Conservation (phyloP, 352 stramenopile genomes). For the Pilasporangium apinafurcum region DNA sequence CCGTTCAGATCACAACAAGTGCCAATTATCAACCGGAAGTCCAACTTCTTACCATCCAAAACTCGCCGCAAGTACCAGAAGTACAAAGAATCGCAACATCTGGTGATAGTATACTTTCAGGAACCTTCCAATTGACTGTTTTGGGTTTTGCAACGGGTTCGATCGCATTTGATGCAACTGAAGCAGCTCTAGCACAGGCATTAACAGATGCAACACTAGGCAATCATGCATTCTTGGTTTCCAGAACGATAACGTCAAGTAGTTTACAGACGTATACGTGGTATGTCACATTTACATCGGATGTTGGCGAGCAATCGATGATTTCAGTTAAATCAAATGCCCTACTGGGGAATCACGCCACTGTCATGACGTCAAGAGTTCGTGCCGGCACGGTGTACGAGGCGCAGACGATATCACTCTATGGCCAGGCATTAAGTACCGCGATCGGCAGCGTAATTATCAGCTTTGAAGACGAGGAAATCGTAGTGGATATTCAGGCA, state of each 20-base stretch:
- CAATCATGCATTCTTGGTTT: slow-evolving; percentile 7
- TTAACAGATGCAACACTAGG: slow-evolving; percentile 7
- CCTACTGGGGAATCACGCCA: slow-evolving; percentile 1
- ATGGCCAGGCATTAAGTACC: slow-evolving; percentile 4
- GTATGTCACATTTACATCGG: slow-evolving; percentile 11
- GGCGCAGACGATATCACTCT: slow-evolving; percentile 11
- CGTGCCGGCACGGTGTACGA: slow-evolving; percentile 12
- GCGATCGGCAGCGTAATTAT: slow-evolving; percentile 3
- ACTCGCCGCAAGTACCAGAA: slow-evolving; percentile 10
- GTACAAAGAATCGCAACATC: slow-evolving; percentile 15
- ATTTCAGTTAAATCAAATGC: slow-evolving; percentile 1
- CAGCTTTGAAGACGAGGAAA: not conserved
- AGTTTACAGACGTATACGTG: slow-evolving; percentile 4
- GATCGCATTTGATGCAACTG: slow-evolving; percentile 6
- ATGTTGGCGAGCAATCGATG: slow-evolving; percentile 1
- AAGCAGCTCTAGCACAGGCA: slow-evolving; percentile 1
- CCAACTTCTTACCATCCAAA: slow-evolving; percentile 10
- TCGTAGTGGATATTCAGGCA: slow-evolving; percentile 8
- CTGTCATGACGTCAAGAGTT: slow-evolving; percentile 1
- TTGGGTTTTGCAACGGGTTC: slow-evolving; percentile 11
- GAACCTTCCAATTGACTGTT: slow-evolving; percentile 16
- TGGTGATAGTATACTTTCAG: slow-evolving; percentile 6
- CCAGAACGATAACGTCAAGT: not conserved
- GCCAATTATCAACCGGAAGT: slow-evolving; percentile 15
- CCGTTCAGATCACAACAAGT: slow-evolving; percentile 11